Evolutionary conservation across 2,329 filamentous ascomycete species (phyloP), one percentile per base, ranked within the genome.

Genomic region (Pleomassaria siparia): DNA sequence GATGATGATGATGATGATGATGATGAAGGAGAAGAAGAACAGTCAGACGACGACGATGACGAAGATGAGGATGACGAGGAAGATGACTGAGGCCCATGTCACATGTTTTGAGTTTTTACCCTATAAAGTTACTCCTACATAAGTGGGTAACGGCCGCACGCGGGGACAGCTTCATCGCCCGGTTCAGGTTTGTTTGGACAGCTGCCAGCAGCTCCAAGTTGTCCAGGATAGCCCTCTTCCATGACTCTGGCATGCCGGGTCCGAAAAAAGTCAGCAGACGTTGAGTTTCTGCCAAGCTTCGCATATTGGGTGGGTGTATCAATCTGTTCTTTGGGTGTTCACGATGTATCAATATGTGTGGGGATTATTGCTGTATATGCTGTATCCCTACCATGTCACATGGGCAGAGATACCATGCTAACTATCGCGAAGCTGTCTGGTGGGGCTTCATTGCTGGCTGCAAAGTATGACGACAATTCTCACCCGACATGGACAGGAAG

Each of bases 41-140:
- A n/a, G n/a, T n/a, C n/a, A n/a, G n/a, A n/a, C n/a, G 32, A 35
- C n/a, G n/a, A 18, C n/a, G 32, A 35, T 5, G 32, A 35, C n/a
- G 32, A 35, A 4, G 29, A 30, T 18, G 16, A 20, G 7, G 32
- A 35, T n/a, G 32, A 35, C 15, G 32, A 40, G 40, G 49, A 32
- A 49, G 47, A 55, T 18, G 40, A 32, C 13, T 42, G 30, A 18
- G 12, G 6, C 32, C 20, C 15, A 35, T n/a, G n/a, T 18, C 12
- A 30, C 8, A 30, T 9, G 12, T 13, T 30, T 35, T 35, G 32
- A 35, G n/a, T n/a, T n/a, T n/a, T n/a, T n/a, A n/a, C n/a, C n/a
- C n/a, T n/a, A n/a, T n/a, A n/a, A n/a, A n/a, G n/a, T n/a, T n/a
- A n/a, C n/a, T n/a, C n/a, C n/a, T 36, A 21, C 8, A 9, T 20